Percentiles rank a stretch among this genome's conserved stretches.
These are phyloP conservation scores for Austropuccinia psidii DNA, from an alignment of 1,284 basidiomycete genomes.

Conservation along the genomic window DNA sequence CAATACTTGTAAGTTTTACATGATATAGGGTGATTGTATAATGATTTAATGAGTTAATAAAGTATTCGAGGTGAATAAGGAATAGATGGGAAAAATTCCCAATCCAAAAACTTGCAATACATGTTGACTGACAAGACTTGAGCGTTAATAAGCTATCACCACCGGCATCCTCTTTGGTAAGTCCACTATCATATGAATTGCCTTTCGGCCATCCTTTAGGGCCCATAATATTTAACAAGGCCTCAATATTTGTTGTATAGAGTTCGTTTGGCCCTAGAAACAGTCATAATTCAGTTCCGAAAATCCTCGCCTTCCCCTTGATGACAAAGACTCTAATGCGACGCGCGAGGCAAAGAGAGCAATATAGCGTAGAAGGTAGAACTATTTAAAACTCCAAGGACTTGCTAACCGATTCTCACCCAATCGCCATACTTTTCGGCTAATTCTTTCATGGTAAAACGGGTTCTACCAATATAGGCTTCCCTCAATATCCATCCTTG, in stretches of 20 bases:
- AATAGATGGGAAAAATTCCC: too few species aligned
- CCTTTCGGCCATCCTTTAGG: constrained; percentile 33
- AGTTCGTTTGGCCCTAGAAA: constrained; percentile 27
- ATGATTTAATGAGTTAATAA: too few species aligned
- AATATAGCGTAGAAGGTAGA: not conserved
- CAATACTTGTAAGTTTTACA: too few species aligned
- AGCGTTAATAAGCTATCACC: constrained; percentile 26
- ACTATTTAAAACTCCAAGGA: not conserved
- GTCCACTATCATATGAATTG: constrained; percentile 25
- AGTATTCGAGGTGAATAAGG: too few species aligned
- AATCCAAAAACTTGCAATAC: too few species aligned
- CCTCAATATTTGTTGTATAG: constrained; percentile 24
- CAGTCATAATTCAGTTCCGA: too few species aligned
- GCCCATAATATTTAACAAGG: constrained; percentile 27
- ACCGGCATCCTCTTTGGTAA: constrained; percentile 21
- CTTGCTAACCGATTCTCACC: constrained; percentile 26
- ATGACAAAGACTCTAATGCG: too few species aligned
- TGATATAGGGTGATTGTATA: too few species aligned
- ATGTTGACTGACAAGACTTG: constrained; percentile 24
- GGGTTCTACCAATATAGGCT: constrained; percentile 27
- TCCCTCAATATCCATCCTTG: constrained; percentile 31
- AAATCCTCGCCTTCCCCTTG: too few species aligned
- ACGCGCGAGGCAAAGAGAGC: not conserved
- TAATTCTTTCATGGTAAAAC: constrained; percentile 23
- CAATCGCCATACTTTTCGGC: constrained; percentile 26